Base-by-base conservation (phyloP, 192 early-diverging fungal genomes). In the Coemansia guatemalensis region DNA sequence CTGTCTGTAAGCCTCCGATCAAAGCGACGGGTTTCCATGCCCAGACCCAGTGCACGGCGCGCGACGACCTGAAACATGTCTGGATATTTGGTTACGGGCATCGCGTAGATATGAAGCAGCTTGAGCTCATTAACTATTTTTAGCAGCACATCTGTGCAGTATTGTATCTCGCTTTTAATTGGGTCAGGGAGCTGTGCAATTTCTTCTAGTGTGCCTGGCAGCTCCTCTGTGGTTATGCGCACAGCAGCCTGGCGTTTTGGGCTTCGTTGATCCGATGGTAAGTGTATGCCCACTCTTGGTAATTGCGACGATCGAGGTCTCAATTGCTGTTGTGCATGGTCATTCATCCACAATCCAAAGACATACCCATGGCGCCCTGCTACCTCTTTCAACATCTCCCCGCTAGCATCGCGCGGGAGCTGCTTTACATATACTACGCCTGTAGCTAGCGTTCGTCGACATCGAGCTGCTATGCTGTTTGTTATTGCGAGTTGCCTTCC, bases 51-150 rank as follows among this genome's bases (percentile, higher is more conserved):
- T 5, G 68, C 68, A 0, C 23, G 14, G 14, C 63, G 50, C 12
- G 75, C 69, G 0, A 51, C 53, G 6, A 9, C 26, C 29, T 78
- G 75, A 48, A 78, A 78, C 55, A 78, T 53, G 18, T 23, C 66
- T 1, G 66, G 75, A 5, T 69, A 33, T 18, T 62, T 68, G 11
- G 41, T 33, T 11, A 78, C 49, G 3, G 65, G 60, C 47, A 60
- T 21, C 6, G 70, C 54, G 5, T 14, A 5, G 1, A 73, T 53
- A 25, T 58, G 60, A 0, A 47, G 41, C 9, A 25, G 20, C 20
- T 26, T 35, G 8, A 70, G 60, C 27, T 54, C 61, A 0, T 32
- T 17, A 9, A 51, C 20, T 5, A 67, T 56, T 8, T 21, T 44
- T 1, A 64, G 18, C 25, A 67, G 18, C 48, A 20, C 20, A 22